Evolutionary conservation across 805 yeast genomes (phyloP).

Genomic region (Metschnikowia santaceciliae): DNA sequence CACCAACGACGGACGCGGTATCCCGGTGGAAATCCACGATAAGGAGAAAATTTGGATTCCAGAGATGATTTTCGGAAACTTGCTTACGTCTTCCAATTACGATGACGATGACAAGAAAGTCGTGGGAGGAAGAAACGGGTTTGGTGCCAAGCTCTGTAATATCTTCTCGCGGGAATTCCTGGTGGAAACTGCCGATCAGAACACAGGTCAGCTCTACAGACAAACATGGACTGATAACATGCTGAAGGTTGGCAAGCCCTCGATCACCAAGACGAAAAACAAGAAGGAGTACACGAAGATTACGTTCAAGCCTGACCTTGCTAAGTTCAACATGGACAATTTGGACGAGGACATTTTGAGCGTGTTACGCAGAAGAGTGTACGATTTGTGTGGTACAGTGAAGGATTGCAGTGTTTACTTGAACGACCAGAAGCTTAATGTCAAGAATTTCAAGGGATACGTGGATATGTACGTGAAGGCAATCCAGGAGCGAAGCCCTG

Average conservation of each 20-base stretch:
- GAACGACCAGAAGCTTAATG: constrained; percentile 66
- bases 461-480: constrained; percentile 88
- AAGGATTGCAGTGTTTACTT: constrained; percentile 73
- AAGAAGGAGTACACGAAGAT: constrained; percentile 80
- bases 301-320: constrained; percentile 82
- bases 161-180: constrained; percentile 86
- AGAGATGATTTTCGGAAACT: constrained; percentile 91
- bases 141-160: constrained; percentile 96
- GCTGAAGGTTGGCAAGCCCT: constrained; percentile 73
- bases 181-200: constrained; percentile 83
- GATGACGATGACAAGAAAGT: constrained; percentile 95
- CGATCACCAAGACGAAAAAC: constrained; percentile 54
- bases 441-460: constrained; percentile 77
- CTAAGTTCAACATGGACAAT: constrained; percentile 77
- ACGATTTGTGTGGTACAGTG: constrained; percentile 92
- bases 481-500: constrained; percentile 48
- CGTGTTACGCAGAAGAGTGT: constrained; percentile 88
- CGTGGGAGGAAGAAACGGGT: constrained; percentile 98
- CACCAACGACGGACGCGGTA: constrained; percentile 91
- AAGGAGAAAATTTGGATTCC: constrained; percentile 94
- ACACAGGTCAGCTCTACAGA: constrained; percentile 55
- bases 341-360: constrained; percentile 81
- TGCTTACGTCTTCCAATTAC: constrained; percentile 91
- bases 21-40: constrained; percentile 88
- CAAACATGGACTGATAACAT: constrained; percentile 90